A percentile compares a stretch with the other conserved stretches of the same genome.
Evolutionary conservation across 768 basidiomycete genomes (phyloP).

Genomic region (Serendipita indica): DNA sequence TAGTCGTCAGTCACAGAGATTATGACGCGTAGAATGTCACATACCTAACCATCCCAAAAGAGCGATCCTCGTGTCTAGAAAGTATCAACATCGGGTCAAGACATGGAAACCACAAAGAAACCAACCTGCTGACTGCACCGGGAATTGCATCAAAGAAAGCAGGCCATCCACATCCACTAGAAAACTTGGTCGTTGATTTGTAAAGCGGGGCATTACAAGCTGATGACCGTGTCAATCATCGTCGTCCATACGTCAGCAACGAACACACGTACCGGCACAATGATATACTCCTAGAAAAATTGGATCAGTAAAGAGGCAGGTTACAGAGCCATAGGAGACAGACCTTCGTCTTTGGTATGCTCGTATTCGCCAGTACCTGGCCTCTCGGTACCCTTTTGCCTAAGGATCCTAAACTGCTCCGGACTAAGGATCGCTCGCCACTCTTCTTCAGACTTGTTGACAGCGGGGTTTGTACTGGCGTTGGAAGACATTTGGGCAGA

Average conservation of each 20-base stretch:
- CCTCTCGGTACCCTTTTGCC: conserved; percentile 75
- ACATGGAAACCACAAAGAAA: neutral
- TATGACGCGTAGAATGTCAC: neutral
- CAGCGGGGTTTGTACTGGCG: neutral
- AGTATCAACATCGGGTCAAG: neutral
- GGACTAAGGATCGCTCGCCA: conserved; percentile 71
- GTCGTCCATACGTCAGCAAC: neutral
- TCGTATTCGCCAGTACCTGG: conserved; percentile 72
- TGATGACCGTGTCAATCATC: conserved; percentile 27
- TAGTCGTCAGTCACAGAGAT: neutral
- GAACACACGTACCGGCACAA: neutral
- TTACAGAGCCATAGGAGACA: conserved; percentile 54
- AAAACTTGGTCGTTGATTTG: conserved; percentile 80
- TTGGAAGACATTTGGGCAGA: neutral
- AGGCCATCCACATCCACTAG: conserved; percentile 94
- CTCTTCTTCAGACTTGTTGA: conserved; percentile 50
- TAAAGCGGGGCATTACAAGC: conserved; percentile 75
- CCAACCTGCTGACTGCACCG: conserved; percentile 53
- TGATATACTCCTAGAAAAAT: neutral
- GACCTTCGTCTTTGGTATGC: conserved; percentile 45
- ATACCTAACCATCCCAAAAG: conserved; percentile 37
- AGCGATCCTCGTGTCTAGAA: conserved; percentile 49
- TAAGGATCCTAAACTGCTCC: conserved; percentile 76
- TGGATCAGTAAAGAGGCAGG: neutral
- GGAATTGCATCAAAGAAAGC: conserved; percentile 93